phyloP scores from a whole-genome alignment of 179 eudicot genomes.

The Camellia oleifera region DNA sequence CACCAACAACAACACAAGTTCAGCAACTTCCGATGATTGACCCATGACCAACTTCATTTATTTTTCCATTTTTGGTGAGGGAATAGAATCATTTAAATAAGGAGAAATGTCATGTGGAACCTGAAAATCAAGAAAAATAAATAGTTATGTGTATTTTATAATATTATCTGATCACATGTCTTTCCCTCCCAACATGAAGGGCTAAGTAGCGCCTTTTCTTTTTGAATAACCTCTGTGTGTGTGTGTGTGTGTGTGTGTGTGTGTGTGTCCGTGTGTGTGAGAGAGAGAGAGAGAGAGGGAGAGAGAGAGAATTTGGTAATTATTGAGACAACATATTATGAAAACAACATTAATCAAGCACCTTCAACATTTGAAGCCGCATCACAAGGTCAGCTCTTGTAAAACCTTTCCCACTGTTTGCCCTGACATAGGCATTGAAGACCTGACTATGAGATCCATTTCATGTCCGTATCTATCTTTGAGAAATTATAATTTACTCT shows the following conservation, averaged over 20 bases:
- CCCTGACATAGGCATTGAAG: slow-evolving; percentile 46
- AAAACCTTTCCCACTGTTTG: slow-evolving; percentile 70
- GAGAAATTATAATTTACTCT: no score
- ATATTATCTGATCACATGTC: no score
- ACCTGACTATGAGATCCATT: slow-evolving; percentile 10
- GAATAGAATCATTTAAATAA: slow-evolving; percentile 40
- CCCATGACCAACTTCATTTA: background rate
- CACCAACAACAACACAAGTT: background rate
- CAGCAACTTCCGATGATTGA: background rate
- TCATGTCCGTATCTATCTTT: background rate
- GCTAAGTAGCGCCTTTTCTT: no score
- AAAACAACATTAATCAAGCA: slow-evolving; percentile 21
- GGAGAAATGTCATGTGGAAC: slow-evolving; percentile 72
- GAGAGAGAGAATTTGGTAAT: background rate
- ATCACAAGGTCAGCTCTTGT: slow-evolving; percentile 66
- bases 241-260: background rate
- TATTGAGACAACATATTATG: background rate
- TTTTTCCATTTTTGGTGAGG: background rate
- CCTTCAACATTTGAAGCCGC: slow-evolving; percentile 60
- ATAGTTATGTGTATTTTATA: background rate
- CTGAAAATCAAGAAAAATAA: slow-evolving; percentile 35
- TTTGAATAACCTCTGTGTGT: background rate
- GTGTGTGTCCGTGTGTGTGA: background rate
- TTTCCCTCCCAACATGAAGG: no score
- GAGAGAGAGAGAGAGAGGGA: background rate